Conservation (phyloP, 1,139 yeast genomes). For the Diutina siamensis region DNA sequence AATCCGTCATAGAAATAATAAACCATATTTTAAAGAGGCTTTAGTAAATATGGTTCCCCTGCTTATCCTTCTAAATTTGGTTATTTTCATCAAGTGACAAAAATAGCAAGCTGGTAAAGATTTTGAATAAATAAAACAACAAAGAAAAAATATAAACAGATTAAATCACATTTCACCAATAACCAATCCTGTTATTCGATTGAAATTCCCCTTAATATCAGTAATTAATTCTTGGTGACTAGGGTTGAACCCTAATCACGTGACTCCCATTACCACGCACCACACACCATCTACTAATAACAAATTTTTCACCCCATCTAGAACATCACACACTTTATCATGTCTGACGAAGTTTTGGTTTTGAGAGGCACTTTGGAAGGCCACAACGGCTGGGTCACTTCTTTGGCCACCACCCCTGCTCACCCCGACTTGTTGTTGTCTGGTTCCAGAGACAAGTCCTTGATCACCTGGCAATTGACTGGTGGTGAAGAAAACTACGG, state of each 20-base stretch:
- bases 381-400: constrained; percentile 84
- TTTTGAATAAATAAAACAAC: no score
- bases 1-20: no score
- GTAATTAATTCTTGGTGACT: no score
- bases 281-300: neutral
- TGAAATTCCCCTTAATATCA: no score
- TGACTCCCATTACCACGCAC: neutral
- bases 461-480: constrained; percentile 98
- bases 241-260: constrained; percentile 2
- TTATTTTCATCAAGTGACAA: no score
- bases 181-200: no score
- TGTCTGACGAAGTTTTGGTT: constrained; percentile 72
- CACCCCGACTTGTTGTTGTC: constrained; percentile 98
- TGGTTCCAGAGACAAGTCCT: constrained; percentile 97
- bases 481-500: constrained; percentile 95
- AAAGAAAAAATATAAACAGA: no score
- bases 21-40: no score
- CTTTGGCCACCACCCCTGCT: constrained; percentile 96
- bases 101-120: no score
- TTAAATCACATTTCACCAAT: no score
- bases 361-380: constrained; percentile 99
- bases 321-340: neutral
- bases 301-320: neutral
- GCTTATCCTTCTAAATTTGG: no score
- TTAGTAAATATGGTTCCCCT: no score